A percentile compares a stretch with the other conserved stretches of the same genome.
These are phyloP conservation scores for Cicer pinnatifidum DNA, from an alignment of 306 rosid genomes.

Conservation along the genomic window DNA sequence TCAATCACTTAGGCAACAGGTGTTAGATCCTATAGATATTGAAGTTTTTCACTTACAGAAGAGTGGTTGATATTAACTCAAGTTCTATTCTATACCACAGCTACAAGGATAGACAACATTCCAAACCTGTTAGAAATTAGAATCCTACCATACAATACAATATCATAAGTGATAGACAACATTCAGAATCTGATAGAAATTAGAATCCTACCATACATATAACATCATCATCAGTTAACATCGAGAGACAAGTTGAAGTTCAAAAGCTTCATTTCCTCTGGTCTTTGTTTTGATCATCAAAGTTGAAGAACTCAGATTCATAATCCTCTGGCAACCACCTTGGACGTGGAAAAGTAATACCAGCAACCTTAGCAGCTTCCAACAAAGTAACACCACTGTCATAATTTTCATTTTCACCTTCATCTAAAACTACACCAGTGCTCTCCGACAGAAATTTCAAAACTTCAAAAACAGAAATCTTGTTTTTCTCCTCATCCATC, in stretches of 20 bases:
- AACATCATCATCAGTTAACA: neutral
- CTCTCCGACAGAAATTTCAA: conserved; percentile 34
- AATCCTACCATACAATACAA: neutral
- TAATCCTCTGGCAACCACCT: conserved; percentile 42
- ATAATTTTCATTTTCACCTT: neutral
- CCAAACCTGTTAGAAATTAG: neutral
- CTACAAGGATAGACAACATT: neutral
- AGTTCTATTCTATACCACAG: neutral
- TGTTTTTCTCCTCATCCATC: neutral
- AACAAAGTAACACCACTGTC: neutral
- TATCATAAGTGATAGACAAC: neutral
- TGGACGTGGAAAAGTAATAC: conserved; percentile 53
- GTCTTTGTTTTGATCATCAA: neutral
- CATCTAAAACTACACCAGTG: too few relatives aligned
- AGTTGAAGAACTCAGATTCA: neutral
- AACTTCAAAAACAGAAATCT: conserved; percentile 29
- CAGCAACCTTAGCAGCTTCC: conserved; percentile 39
- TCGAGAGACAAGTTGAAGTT: neutral
- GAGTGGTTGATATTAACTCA: neutral
- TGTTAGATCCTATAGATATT: neutral
- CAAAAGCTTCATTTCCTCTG: conserved; percentile 1
- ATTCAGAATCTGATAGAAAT: neutral
- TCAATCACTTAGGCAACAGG: neutral
- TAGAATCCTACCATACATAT: neutral
- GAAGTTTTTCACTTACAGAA: neutral